Base-by-base conservation (phyloP, 495 filamentous ascomycete species). In the Annulohypoxylon maeteangense region DNA sequence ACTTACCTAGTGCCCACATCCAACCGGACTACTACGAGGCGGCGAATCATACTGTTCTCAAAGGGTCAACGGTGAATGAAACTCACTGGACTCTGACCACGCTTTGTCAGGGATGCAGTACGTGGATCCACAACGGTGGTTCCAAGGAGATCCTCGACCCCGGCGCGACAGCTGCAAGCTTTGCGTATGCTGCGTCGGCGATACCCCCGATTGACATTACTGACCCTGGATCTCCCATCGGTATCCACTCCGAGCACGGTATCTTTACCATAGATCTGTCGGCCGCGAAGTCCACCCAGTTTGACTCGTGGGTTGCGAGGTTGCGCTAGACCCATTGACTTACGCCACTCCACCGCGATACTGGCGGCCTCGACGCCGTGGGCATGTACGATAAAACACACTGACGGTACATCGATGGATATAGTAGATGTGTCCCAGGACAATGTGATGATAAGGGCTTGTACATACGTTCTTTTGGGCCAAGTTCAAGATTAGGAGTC, bases 21-120 rank as follows among this genome's bases (percentile, higher is more conserved):
- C 71, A 78, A 29, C 84, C 84, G 0, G 68, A 72, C 4, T 42
- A 73, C 1, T 87, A 85, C 53, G 75, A 82, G 1, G 71, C 75
- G 4, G 82, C 82, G 4, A 78, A 78, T 6, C 81, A 86, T 72
- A 76, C 72, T 12, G 65, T 81, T 7, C 71, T 87, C 25, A 81
- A 83, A 31, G 76, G 83, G 18, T 81, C 84, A 6, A 70, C 61
- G 3, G 69, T 72, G 54, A 87, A 87, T 63, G 75, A 70, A 27
- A 86, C 84, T 3, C 83, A 85, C 69, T 87, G 82, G 81, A 82
- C 84, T 20, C 74, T 85, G 25, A 79, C 80, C 10, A 81, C 82
- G 0, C 75, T 82, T 10, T 85, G 83, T 71, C 73, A 70, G 44
- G 81, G 81, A 1, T 85, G 82, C 66, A 83, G 78, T 50, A 75